phyloP scores from a whole-genome alignment of 2,329 filamentous ascomycete species.

The Trichoderma citrinoviride region DNA sequence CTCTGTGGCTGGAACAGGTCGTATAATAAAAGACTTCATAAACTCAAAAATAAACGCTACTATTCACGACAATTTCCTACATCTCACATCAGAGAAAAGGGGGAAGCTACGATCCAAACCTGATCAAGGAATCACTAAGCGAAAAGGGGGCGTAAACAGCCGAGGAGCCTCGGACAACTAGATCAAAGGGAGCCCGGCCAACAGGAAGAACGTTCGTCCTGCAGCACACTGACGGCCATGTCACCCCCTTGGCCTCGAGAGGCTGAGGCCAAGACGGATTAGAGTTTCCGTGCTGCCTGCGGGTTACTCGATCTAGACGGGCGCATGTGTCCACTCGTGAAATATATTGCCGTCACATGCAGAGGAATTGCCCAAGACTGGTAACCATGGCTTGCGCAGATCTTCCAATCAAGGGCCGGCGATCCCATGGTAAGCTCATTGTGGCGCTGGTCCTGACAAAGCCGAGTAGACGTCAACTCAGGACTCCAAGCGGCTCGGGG shows the following conservation, averaged over 20 bases:
- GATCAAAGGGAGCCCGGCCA: background rate
- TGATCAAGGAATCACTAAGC: background rate
- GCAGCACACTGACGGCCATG: background rate
- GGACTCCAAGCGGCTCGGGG: background rate
- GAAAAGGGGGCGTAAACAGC: constrained; percentile 6
- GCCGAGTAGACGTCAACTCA: background rate
- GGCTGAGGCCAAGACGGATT: background rate
- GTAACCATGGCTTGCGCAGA: background rate
- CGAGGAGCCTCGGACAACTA: background rate
- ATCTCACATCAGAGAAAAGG: background rate
- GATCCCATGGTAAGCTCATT: background rate
- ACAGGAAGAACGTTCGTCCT: background rate
- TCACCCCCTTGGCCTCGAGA: background rate
- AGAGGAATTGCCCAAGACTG: background rate
- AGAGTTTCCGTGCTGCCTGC: constrained; percentile 10
- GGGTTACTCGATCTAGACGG: background rate
- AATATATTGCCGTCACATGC: constrained; percentile 12
- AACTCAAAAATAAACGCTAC: background rate
- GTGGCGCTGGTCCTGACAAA: constrained; percentile 2
- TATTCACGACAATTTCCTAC: background rate
- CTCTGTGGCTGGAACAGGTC: too few species aligned
- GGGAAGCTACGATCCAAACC: background rate
- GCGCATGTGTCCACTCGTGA: background rate
- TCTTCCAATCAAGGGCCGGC: constrained; percentile 11
- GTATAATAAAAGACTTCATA: too few species aligned